A percentile compares a stretch with the other conserved stretches of the same genome.
Evolutionary conservation across 2,329 filamentous ascomycete genomes (phyloP).

Genomic region (Microdochium trichocladiopsis): DNA sequence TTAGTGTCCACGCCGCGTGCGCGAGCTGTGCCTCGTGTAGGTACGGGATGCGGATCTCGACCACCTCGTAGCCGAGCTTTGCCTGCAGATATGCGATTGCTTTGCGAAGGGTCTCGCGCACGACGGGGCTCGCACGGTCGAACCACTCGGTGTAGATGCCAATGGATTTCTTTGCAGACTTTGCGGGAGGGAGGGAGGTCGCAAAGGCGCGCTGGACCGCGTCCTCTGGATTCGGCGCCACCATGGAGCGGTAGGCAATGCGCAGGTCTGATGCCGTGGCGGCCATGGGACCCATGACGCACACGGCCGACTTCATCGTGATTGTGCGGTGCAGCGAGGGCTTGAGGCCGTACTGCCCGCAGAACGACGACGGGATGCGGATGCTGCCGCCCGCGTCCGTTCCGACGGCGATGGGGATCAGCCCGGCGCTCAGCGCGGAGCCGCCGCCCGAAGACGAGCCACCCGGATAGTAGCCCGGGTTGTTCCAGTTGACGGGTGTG

Average conservation of each 20-base stretch:
- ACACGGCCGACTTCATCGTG: constrained; percentile 44
- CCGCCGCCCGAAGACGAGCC: constrained; percentile 74
- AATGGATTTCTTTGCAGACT: constrained; percentile 49
- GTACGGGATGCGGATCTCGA: constrained; percentile 60
- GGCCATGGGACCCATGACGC: constrained; percentile 69
- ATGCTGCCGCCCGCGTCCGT: constrained; percentile 72
- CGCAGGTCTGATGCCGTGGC: constrained; percentile 71
- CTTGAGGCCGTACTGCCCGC: constrained; percentile 78
- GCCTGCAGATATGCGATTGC: constrained; percentile 46
- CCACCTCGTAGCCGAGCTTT: constrained; percentile 36
- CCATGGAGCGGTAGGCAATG: constrained; percentile 75
- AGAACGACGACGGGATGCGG: constrained; percentile 68
- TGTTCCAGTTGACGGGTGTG: constrained; percentile 72
- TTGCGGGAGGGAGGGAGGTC: constrained; percentile 38
- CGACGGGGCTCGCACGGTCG: constrained; percentile 56
- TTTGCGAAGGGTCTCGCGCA: constrained; percentile 53
- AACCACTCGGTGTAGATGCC: constrained; percentile 68
- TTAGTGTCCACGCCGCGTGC: constrained; percentile 70
- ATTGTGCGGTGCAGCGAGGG: constrained; percentile 65
- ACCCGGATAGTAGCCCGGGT: constrained; percentile 69
- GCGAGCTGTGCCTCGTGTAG: constrained; percentile 67
- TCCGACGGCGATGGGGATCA: constrained; percentile 70
- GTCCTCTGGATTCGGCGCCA: constrained; percentile 60
- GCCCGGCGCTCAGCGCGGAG: constrained; percentile 61
- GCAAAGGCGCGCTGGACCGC: constrained; percentile 56